phyloP scores from a whole-genome alignment of 225 moss, liverwort and hornwort species.

The Climacium dendroides region DNA sequence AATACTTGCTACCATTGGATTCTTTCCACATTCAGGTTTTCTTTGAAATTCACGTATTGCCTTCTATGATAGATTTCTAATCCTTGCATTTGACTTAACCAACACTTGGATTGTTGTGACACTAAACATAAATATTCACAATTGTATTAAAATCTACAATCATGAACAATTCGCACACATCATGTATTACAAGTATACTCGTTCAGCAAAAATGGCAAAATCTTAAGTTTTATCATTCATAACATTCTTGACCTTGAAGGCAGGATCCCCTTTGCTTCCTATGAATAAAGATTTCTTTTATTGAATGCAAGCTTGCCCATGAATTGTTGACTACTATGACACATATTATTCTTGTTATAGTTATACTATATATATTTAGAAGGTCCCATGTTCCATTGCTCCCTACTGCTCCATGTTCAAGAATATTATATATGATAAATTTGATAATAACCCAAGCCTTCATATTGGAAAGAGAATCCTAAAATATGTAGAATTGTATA shows the following conservation, averaged over 20 bases:
- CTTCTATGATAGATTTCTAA: neutral
- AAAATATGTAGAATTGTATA: neutral
- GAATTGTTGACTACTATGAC: neutral
- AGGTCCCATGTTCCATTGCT: neutral
- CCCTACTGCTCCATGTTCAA: neutral
- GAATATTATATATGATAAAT: neutral
- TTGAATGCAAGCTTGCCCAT: neutral
- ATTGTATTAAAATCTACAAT: neutral
- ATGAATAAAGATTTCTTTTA: too few relatives aligned
- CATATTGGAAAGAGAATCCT: neutral
- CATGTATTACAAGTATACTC: neutral
- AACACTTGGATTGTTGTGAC: too few relatives aligned
- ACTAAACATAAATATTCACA: neutral
- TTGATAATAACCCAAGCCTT: neutral
- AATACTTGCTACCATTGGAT: neutral
- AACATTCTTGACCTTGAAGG: neutral
- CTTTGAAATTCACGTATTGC: neutral
- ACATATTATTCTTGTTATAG: neutral
- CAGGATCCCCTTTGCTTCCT: fast-evolving
- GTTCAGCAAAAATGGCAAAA: fast-evolving
- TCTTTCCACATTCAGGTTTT: fast-evolving
- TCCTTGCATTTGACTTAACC: neutral
- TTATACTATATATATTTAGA: neutral
- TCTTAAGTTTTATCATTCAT: neutral
- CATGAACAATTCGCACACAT: neutral